These are phyloP conservation scores for Fraxinus angustifolia DNA, from an alignment of 305 asterid species.

Conservation along the genomic window DNA sequence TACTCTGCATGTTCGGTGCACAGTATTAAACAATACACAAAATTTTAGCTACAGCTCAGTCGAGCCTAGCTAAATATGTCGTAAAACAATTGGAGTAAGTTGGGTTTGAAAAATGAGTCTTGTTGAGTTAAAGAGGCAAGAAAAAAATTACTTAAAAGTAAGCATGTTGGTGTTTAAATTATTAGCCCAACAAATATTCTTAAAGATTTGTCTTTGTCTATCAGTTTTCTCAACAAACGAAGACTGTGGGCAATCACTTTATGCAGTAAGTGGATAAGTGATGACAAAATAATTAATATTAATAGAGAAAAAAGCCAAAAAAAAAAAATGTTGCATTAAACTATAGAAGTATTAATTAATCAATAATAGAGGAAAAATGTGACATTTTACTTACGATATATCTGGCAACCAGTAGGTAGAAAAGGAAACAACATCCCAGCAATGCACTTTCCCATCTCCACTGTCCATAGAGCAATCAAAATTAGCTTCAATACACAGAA, in stretches of 20 bases:
- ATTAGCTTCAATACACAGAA: background rate
- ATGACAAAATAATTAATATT: background rate
- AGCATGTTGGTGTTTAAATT: background rate
- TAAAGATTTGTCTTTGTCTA: background rate
- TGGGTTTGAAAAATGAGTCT: background rate
- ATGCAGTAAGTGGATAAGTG: background rate
- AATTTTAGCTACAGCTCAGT: background rate
- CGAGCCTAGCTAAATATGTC: background rate
- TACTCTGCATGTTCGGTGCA: conserved; percentile 53
- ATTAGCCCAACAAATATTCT: background rate
- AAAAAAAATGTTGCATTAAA: background rate
- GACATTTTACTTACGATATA: conserved; percentile 54
- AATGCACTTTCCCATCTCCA: conserved; percentile 99
- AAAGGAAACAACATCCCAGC: conserved; percentile 76
- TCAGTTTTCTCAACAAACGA: background rate
- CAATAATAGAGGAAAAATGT: background rate
- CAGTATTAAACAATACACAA: background rate
- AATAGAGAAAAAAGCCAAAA: background rate
- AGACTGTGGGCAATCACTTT: background rate
- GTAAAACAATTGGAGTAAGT: background rate
- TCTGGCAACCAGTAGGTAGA: conserved; percentile 74
- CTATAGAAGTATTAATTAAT: background rate
- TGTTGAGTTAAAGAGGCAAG: background rate
- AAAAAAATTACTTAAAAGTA: background rate
- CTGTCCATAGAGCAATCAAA: conserved; percentile 38